These are phyloP conservation scores for Brassica hybrid DNA, from an alignment of 441 rosid species.

Conservation along the genomic window DNA sequence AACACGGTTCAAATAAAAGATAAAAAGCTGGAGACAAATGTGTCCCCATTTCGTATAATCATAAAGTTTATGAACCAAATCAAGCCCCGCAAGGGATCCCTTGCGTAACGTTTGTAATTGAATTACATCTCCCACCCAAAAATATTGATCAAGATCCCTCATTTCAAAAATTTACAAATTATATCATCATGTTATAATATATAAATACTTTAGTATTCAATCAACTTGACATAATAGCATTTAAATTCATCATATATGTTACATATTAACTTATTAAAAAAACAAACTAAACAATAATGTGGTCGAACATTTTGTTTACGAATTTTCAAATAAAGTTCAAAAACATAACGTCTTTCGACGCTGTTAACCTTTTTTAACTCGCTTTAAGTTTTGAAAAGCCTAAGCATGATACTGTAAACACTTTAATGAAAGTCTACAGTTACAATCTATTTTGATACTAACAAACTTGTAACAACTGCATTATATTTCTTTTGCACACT, in stretches of 20 bases:
- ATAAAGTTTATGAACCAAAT: slow-evolving; percentile 18
- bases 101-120: slow-evolving; percentile 7
- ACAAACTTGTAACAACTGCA: slow-evolving; percentile 22
- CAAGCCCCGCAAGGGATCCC: slow-evolving; percentile 12
- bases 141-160: not conserved
- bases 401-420: not conserved
- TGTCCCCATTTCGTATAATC: slow-evolving; percentile 28
- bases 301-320: not conserved
- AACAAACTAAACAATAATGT: not conserved
- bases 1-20: slow-evolving; percentile 25
- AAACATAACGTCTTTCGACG: not conserved
- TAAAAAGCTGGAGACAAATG: slow-evolving; percentile 3
- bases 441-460: not conserved
- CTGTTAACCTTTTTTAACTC: not conserved
- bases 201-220: not conserved
- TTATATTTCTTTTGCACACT: slow-evolving; percentile 5
- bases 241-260: not conserved
- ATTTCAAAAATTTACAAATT: too few relatives aligned
- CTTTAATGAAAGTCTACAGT: not conserved
- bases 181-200: too few relatives aligned
- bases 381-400: not conserved
- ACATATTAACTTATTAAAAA: not conserved
- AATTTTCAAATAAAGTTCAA: not conserved
- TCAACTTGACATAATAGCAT: not conserved
- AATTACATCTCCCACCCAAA: slow-evolving; percentile 38